phyloP scores from a whole-genome alignment of 768 basidiomycete species.

The Mycena sanguinolenta region DNA sequence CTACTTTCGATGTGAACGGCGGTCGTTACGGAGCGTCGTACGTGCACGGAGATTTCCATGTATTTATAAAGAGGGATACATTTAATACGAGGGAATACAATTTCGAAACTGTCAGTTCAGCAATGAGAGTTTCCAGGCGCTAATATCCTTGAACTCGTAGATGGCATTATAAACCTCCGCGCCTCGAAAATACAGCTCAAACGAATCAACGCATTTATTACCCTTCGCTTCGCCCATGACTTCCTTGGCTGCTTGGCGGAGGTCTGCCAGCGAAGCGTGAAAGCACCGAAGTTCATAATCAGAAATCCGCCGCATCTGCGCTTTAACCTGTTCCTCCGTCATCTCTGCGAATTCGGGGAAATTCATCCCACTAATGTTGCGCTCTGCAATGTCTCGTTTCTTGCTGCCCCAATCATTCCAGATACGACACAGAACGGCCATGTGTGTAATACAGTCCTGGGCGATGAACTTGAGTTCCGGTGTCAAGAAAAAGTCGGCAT shows the following conservation, averaged over 20 bases:
- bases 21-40: too few relatives aligned
- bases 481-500: too few relatives aligned
- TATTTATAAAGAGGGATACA: too few relatives aligned
- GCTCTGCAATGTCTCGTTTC: slow-evolving; percentile 1
- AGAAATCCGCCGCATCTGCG: background rate
- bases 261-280: background rate
- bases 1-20: too few relatives aligned
- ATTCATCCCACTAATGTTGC: background rate
- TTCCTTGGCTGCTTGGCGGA: background rate
- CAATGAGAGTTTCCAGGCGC: slow-evolving; percentile 2
- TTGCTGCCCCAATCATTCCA: slow-evolving; percentile 6
- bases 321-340: slow-evolving; percentile 4
- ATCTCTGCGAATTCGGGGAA: background rate
- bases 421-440: background rate
- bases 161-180: slow-evolving; percentile 1
- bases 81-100: too few relatives aligned
- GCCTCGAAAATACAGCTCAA: background rate
- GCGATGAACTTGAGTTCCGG: slow-evolving; percentile 1
- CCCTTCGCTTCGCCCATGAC: background rate
- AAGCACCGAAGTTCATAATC: background rate
- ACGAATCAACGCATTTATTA: background rate
- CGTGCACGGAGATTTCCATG: too few relatives aligned
- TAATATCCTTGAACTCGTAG: background rate
- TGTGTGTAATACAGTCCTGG: slow-evolving; percentile 3
- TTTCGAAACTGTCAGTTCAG: too few relatives aligned